These are phyloP conservation scores for Balakata baccata DNA, from an alignment of 345 rosid species.

Conservation along the genomic window DNA sequence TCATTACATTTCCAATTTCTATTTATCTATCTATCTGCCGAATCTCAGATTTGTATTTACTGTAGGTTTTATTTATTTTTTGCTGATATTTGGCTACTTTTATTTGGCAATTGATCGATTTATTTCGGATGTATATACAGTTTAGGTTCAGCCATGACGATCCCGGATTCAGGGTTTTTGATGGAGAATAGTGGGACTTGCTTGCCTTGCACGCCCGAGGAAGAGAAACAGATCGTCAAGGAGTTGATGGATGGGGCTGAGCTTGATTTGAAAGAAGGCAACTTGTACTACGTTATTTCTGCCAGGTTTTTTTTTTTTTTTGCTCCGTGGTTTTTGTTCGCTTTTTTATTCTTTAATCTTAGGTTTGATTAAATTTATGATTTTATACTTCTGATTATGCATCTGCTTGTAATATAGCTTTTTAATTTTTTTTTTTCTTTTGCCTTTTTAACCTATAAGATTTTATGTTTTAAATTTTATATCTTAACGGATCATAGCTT, in stretches of 20 bases:
- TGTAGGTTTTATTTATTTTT: background rate
- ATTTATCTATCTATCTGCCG: no score
- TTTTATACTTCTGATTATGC: background rate
- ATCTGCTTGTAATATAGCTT: background rate
- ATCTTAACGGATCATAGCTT: background rate
- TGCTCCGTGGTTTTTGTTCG: background rate
- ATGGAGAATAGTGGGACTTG: constrained; percentile 55
- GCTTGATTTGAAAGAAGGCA: constrained; percentile 59
- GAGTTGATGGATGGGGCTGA: constrained; percentile 58
- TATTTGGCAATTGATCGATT: background rate
- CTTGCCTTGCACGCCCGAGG: constrained; percentile 54
- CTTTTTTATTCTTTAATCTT: background rate
- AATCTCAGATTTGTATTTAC: background rate
- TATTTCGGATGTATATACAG: background rate
- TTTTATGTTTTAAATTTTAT: no score
- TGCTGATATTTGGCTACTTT: background rate
- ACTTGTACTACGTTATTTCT: constrained; percentile 70
- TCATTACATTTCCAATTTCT: background rate
- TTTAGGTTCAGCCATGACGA: constrained; percentile 38
- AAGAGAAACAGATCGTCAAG: constrained; percentile 61
- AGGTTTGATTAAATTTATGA: background rate
- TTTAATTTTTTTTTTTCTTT: background rate
- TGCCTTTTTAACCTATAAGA: background rate
- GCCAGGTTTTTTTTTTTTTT: constrained; percentile 39
- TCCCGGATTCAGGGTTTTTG: constrained; percentile 48